Conservation (phyloP, 2,329 filamentous ascomycete species). For the Paraphoma chrysanthemicola region DNA sequence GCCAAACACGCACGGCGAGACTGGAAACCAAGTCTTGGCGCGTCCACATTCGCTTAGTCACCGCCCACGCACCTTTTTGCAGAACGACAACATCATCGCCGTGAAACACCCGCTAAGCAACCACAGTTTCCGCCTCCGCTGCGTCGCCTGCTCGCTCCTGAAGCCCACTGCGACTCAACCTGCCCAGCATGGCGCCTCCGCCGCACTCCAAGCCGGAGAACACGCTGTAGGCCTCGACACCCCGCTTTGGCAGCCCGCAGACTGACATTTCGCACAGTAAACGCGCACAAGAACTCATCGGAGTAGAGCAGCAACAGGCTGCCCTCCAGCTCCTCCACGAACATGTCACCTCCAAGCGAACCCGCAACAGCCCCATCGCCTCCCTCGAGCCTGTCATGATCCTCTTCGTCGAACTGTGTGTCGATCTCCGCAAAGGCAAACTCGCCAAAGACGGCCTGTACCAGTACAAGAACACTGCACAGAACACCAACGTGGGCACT, state of each 20-base stretch:
- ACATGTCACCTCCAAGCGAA: slow-evolving; percentile 98
- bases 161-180: slow-evolving; percentile 32
- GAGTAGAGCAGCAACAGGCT: slow-evolving; percentile 90
- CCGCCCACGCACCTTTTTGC: slow-evolving; percentile 1
- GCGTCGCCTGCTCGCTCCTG: slow-evolving; percentile 36
- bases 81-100: slow-evolving; percentile 16
- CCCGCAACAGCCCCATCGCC: slow-evolving; percentile 94
- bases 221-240: slow-evolving; percentile 67
- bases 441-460: slow-evolving; percentile 98
- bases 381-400: slow-evolving; percentile 98
- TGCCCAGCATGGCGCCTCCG: slow-evolving; percentile 82
- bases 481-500: slow-evolving; percentile 97
- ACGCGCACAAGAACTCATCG: slow-evolving; percentile 98
- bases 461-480: slow-evolving; percentile 99
- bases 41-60: not conserved
- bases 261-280: slow-evolving; percentile 42
- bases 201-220: slow-evolving; percentile 98
- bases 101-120: slow-evolving; percentile 19
- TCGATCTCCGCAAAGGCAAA: slow-evolving; percentile 98
- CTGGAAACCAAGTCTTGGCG: too few species aligned
- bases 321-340: slow-evolving; percentile 96
- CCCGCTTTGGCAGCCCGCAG: not conserved
- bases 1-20: too few species aligned
- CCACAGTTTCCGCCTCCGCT: slow-evolving; percentile 13
- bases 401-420: slow-evolving; percentile 93